Evolutionary conservation across 192 early-diverging fungal genomes (phyloP).

Genomic region (Mortierella antarctica): DNA sequence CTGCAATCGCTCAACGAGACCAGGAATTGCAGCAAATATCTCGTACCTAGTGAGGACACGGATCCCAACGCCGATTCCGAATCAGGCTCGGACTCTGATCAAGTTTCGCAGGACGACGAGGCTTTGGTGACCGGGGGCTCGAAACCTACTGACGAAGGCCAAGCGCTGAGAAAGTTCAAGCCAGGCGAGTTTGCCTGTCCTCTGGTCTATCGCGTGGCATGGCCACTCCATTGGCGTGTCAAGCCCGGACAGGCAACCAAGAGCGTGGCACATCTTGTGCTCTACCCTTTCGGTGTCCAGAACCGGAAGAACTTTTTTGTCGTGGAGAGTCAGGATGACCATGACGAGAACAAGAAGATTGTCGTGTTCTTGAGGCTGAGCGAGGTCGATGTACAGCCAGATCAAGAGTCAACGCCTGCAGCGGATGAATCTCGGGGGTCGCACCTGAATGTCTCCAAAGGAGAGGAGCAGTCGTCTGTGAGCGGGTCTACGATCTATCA

Average conservation of each 20-base stretch:
- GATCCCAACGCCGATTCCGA: constrained; percentile 37
- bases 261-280: constrained; percentile 59
- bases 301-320: constrained; percentile 84
- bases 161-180: constrained; percentile 57
- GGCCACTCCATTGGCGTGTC: constrained; percentile 83
- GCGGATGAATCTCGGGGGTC: constrained; percentile 25
- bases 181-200: constrained; percentile 80
- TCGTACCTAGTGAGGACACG: constrained; percentile 23
- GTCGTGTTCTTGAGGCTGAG: constrained; percentile 44
- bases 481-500: constrained; percentile 12
- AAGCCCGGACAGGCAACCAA: constrained; percentile 72
- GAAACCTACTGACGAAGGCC: constrained; percentile 1
- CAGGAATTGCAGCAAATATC: constrained; percentile 67
- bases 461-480: not conserved
- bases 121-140: constrained; percentile 41
- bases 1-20: constrained; percentile 71
- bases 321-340: constrained; percentile 60
- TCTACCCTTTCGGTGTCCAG: constrained; percentile 70
- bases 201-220: constrained; percentile 67
- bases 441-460: constrained; percentile 2
- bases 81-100: constrained; percentile 57
- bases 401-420: constrained; percentile 5
- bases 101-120: constrained; percentile 68
- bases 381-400: constrained; percentile 43
- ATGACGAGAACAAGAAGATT: constrained; percentile 66